Evolutionary conservation across 163 green algal species (phyloP).

Genomic region (Chlamydomonas reinhardtii): DNA sequence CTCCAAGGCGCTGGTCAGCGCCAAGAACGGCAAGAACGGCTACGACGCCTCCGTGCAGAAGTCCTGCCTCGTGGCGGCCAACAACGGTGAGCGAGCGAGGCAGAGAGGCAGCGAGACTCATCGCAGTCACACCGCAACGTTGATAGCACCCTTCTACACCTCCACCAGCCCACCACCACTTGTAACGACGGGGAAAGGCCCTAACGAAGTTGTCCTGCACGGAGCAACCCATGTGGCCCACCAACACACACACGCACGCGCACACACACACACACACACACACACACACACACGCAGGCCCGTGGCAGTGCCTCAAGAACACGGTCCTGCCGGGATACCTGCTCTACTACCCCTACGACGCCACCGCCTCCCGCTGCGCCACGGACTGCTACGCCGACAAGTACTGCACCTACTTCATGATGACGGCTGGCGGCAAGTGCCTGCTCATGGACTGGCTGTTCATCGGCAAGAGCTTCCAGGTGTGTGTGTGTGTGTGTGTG

Average conservation of each 20-base stretch:
- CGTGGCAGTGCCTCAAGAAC: neutral
- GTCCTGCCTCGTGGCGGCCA: neutral
- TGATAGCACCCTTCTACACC: too few species aligned
- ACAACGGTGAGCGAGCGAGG: neutral
- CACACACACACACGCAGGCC: too few species aligned
- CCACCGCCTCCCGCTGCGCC: neutral
- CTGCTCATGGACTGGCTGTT: too few species aligned
- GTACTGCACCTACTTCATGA: neutral
- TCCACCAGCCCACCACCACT: too few species aligned
- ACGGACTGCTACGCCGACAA: neutral
- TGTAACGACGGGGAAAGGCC: too few species aligned
- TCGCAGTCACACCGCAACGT: too few species aligned
- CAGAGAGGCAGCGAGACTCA: too few species aligned
- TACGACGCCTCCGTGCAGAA: neutral
- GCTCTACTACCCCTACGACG: neutral
- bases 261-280: too few species aligned
- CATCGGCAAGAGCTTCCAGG: neutral
- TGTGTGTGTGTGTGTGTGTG: neutral
- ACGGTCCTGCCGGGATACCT: neutral
- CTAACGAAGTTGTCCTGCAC: too few species aligned
- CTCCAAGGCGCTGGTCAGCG: neutral
- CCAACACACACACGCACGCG: too few species aligned
- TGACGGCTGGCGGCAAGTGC: too few species aligned
- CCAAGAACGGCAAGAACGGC: neutral
- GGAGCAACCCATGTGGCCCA: too few species aligned